Percentiles rank a stretch among this genome's conserved stretches.
These are phyloP conservation scores for Debaryomyces prosopidis DNA, from an alignment of 805 yeast genomes.

Conservation along the genomic window DNA sequence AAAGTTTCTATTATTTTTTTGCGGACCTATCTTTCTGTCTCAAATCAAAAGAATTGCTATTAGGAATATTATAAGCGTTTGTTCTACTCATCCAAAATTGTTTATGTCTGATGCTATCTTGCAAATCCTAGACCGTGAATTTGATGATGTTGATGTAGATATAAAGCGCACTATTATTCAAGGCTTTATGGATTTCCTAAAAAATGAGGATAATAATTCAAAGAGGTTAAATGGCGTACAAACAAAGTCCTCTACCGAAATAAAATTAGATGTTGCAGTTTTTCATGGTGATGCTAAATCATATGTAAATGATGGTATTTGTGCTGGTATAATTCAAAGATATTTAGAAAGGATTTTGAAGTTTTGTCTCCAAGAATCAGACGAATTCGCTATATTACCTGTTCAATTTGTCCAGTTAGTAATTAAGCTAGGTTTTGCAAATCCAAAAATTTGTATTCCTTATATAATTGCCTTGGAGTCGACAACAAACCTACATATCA, in stretches of 20 bases:
- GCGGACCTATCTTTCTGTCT: slow-evolving; percentile 31
- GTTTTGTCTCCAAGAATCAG: slow-evolving; percentile 48
- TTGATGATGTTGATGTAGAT: slow-evolving; percentile 36
- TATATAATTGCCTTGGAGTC: slow-evolving; percentile 71
- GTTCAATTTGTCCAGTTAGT: slow-evolving; percentile 56
- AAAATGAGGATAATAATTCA: slow-evolving; percentile 52
- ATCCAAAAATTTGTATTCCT: slow-evolving; percentile 69
- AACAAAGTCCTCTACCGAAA: slow-evolving; percentile 31
- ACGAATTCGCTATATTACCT: slow-evolving; percentile 49
- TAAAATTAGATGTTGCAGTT: slow-evolving; percentile 45
- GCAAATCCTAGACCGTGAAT: slow-evolving; percentile 50
- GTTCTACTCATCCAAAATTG: slow-evolving; percentile 64
- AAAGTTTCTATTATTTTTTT: slow-evolving; percentile 57
- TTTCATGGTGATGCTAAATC: slow-evolving; percentile 54
- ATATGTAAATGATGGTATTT: slow-evolving; percentile 64
- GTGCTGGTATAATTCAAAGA: slow-evolving; percentile 70
- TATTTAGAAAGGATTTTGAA: slow-evolving; percentile 51
- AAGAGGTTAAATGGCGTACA: slow-evolving; percentile 41
- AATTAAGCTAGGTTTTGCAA: slow-evolving; percentile 66
- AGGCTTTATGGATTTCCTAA: slow-evolving; percentile 59
- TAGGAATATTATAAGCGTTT: slow-evolving; percentile 56
- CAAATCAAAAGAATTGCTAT: slow-evolving; percentile 52
- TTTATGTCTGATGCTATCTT: slow-evolving; percentile 60
- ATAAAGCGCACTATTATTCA: slow-evolving; percentile 54
- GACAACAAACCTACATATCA: slow-evolving; percentile 44